Percentiles rank a stretch among this genome's conserved stretches.
phyloP scores from a whole-genome alignment of 768 basidiomycete species.

The Tubosaeta brunneosetosa region DNA sequence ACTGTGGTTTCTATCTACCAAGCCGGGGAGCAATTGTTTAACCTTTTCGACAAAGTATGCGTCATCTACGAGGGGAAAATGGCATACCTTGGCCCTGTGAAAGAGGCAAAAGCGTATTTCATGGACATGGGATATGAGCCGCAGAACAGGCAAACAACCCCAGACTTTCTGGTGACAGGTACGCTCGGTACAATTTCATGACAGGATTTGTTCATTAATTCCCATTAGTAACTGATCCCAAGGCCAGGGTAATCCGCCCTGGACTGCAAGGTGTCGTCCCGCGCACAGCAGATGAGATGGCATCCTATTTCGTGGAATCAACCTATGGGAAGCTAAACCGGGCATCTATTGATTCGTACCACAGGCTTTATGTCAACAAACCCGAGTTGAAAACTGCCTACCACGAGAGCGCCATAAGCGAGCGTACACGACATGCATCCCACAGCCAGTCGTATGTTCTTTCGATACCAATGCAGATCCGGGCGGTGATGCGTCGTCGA shows the following conservation, averaged over 20 bases:
- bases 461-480: conserved; percentile 42
- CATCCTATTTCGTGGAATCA: conserved; percentile 41
- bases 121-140: conserved; percentile 51
- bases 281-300: conserved; percentile 56
- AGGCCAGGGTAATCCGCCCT: conserved; percentile 46
- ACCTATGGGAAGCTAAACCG: conserved; percentile 38
- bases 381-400: conserved; percentile 41
- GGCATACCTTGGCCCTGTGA: conserved; percentile 53
- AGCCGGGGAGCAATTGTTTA: conserved; percentile 64
- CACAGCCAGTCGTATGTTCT: conserved; percentile 42
- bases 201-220: neutral
- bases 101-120: conserved; percentile 52
- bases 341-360: conserved; percentile 45
- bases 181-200: conserved; percentile 25
- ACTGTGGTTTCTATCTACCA: conserved; percentile 86
- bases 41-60: conserved; percentile 66
- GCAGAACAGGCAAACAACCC: conserved; percentile 51
- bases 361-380: conserved; percentile 40
- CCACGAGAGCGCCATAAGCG: conserved; percentile 42
- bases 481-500: conserved; percentile 41
- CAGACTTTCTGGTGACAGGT: conserved; percentile 54
- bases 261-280: conserved; percentile 41
- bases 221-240: conserved; percentile 49
- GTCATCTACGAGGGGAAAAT: conserved; percentile 53
- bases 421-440: conserved; percentile 40